Percentiles rank a stretch among this genome's conserved stretches.
phyloP scores from a whole-genome alignment of 495 filamentous ascomycete genomes.

The Xylaria flabelliformis region DNA sequence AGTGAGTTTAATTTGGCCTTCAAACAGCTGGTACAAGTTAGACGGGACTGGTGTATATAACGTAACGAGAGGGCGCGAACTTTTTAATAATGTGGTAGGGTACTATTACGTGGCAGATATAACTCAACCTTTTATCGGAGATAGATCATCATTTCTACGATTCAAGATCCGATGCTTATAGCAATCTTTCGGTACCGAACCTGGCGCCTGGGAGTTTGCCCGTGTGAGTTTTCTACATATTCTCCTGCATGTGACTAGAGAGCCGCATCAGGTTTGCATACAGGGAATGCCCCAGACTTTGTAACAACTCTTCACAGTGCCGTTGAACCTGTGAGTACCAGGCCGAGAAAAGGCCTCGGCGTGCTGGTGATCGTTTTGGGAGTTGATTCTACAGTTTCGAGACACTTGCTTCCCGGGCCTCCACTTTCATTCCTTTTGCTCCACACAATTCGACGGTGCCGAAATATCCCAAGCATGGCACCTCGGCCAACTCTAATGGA shows the following conservation, averaged over 20 bases:
- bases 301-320: neutral
- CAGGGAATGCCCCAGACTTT: conserved; percentile 3
- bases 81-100: neutral
- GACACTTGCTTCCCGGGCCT: conserved; percentile 42
- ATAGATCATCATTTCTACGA: neutral
- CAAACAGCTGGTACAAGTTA: neutral
- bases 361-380: conserved; percentile 32
- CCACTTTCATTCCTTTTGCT: conserved; percentile 39
- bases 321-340: conserved; percentile 9
- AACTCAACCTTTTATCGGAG: neutral
- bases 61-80: neutral
- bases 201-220: conserved; percentile 14
- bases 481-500: conserved; percentile 2
- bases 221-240: conserved; percentile 15
- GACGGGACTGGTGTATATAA: neutral
- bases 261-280: conserved; percentile 24
- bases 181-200: neutral
- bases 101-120: neutral
- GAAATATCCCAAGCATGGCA: conserved; percentile 26
- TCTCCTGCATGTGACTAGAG: conserved; percentile 23
- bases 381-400: conserved; percentile 32
- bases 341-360: conserved; percentile 16
- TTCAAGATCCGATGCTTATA: neutral
- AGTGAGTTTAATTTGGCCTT: neutral
- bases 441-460: conserved; percentile 34